Evolutionary conservation across 2,329 filamentous ascomycete species (phyloP).

Genomic region (Fusarium luffae): DNA sequence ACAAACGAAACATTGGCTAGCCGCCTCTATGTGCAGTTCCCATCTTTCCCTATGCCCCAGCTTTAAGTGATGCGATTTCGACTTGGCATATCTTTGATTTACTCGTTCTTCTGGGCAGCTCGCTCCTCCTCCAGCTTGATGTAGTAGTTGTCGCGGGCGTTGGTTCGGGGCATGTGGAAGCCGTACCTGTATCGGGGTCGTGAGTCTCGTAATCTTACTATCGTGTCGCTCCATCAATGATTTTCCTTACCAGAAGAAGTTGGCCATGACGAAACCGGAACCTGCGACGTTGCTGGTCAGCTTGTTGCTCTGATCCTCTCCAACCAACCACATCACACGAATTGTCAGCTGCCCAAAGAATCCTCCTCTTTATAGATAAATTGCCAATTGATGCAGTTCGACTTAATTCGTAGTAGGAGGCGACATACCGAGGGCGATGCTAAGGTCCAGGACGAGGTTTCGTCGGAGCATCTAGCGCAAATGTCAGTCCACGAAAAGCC

Average conservation of each 20-base stretch:
- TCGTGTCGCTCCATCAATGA: background rate
- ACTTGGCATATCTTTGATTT: constrained; percentile 21
- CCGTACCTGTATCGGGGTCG: constrained; percentile 62
- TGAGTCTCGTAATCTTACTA: constrained; percentile 15
- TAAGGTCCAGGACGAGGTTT: constrained; percentile 67
- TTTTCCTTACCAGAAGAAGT: constrained; percentile 65
- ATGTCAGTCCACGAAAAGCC: constrained; percentile 51
- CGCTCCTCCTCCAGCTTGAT: constrained; percentile 68
- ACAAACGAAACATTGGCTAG: constrained; percentile 44
- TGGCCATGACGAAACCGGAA: constrained; percentile 65
- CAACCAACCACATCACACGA: constrained; percentile 41
- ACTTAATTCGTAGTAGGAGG: constrained; percentile 1
- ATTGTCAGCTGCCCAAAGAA: constrained; percentile 39
- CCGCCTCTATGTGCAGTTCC: constrained; percentile 28
- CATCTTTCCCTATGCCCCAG: constrained; percentile 11
- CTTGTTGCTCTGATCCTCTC: constrained; percentile 30
- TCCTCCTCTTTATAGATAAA: constrained; percentile 25
- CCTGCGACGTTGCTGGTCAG: constrained; percentile 56
- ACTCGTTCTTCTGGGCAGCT: constrained; percentile 53
- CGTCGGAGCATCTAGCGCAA: constrained; percentile 67
- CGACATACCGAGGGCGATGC: constrained; percentile 66
- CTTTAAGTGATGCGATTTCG: constrained; percentile 5
- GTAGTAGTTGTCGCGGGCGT: constrained; percentile 69
- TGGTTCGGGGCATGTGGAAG: constrained; percentile 70
- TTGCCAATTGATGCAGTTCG: constrained; percentile 8